Evolutionary conservation across 1,139 yeast genomes (phyloP).

Genomic region (Pneumocystis wakefieldiae): DNA sequence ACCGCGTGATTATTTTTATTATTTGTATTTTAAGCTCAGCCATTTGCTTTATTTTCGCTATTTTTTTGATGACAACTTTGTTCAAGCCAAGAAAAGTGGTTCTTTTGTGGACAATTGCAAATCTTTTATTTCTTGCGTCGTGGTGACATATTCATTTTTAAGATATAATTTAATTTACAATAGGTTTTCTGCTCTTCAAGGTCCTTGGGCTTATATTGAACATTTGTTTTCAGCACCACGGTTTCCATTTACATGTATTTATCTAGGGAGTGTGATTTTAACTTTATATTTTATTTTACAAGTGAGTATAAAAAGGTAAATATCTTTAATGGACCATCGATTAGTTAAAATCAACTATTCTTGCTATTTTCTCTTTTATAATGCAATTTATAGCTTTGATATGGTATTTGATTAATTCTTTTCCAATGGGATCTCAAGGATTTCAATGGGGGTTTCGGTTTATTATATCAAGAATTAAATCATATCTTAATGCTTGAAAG

Average conservation of each 20-base stretch:
- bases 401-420: slow-evolving; percentile 80
- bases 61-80: background rate
- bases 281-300: background rate
- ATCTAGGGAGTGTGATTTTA: background rate
- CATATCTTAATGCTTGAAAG: background rate
- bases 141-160: background rate
- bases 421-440: slow-evolving; percentile 35
- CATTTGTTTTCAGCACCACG: background rate
- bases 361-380: slow-evolving; percentile 62
- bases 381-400: slow-evolving; percentile 71
- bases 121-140: background rate
- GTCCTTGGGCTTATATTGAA: background rate
- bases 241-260: background rate
- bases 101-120: background rate
- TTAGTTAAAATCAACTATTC: slow-evolving; percentile 31
- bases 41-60: background rate
- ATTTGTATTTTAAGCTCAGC: background rate
- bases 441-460: background rate
- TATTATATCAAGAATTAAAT: background rate
- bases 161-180: background rate
- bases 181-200: background rate
- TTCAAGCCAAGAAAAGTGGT: background rate
- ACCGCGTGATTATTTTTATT: background rate
- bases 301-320: background rate
- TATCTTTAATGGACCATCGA: too few species aligned